A percentile compares a stretch with the other conserved stretches of the same genome.
phyloP scores from a whole-genome alignment of 2,329 filamentous ascomycete genomes.

The Kalmusia sp. region DNA sequence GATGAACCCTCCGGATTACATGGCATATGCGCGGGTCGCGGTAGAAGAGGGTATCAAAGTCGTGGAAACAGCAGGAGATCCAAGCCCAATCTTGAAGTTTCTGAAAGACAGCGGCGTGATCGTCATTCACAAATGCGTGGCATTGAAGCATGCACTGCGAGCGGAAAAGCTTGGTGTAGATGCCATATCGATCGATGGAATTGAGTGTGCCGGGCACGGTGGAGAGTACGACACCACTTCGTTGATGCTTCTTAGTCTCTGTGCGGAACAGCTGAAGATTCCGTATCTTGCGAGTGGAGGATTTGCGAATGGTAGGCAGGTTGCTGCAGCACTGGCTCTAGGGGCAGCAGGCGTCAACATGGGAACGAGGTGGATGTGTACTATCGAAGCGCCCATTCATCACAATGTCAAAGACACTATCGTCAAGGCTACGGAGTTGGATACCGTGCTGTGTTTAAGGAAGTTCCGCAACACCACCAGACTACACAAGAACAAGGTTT shows the following conservation, averaged over 20 bases:
- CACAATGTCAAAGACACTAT: slow-evolving; percentile 35
- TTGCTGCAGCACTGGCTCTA: slow-evolving; percentile 34
- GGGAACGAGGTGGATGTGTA: slow-evolving; percentile 39
- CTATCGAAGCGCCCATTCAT: slow-evolving; percentile 34
- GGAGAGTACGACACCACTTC: slow-evolving; percentile 62
- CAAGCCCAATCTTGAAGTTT: slow-evolving; percentile 31
- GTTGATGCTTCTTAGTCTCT: slow-evolving; percentile 50
- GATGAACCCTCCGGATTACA: slow-evolving; percentile 37
- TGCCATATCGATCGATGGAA: slow-evolving; percentile 34
- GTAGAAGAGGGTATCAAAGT: slow-evolving; percentile 37
- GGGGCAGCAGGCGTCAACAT: slow-evolving; percentile 36
- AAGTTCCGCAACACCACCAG: slow-evolving; percentile 36
- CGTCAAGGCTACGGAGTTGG: slow-evolving; percentile 30
- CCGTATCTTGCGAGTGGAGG: slow-evolving; percentile 35
- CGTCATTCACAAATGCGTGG: slow-evolving; percentile 36
- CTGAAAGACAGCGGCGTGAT: slow-evolving; percentile 33
- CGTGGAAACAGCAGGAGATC: slow-evolving; percentile 37
- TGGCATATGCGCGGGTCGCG: slow-evolving; percentile 29
- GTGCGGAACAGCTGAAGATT: slow-evolving; percentile 35
- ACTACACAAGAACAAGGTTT: slow-evolving; percentile 35
- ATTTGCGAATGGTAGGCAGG: slow-evolving; percentile 33
- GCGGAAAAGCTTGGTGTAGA: slow-evolving; percentile 35
- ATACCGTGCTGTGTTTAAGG: slow-evolving; percentile 32
- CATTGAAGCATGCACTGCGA: slow-evolving; percentile 31
- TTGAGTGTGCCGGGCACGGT: slow-evolving; percentile 51